These are phyloP conservation scores for Fraxinus greggii DNA, from an alignment of 305 asterid species.

Conservation along the genomic window DNA sequence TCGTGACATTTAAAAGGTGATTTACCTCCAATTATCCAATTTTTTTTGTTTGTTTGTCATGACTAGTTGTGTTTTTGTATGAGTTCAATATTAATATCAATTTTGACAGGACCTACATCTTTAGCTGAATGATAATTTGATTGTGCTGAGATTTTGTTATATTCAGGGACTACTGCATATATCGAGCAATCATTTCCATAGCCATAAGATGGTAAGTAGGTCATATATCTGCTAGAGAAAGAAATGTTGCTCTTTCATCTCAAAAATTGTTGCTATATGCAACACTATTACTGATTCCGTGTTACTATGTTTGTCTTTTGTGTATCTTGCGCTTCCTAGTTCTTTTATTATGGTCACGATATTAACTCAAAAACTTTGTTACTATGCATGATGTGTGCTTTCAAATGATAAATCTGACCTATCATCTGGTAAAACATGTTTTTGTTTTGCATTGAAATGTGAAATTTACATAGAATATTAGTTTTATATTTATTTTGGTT, in stretches of 20 bases:
- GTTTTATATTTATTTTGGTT: too few species aligned
- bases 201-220: slow-evolving; percentile 99
- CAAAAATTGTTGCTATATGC: background rate
- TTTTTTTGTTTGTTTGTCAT: background rate
- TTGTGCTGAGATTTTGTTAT: slow-evolving; percentile 18
- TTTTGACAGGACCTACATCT: background rate
- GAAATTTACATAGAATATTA: too few species aligned
- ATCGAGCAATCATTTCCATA: slow-evolving; percentile 84
- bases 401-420: background rate
- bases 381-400: background rate
- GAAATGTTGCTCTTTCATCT: background rate
- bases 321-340: background rate
- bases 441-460: background rate
- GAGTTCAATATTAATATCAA: background rate
- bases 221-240: slow-evolving; percentile 36
- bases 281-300: background rate
- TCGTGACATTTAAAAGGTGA: background rate
- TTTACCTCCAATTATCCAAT: too few species aligned
- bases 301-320: background rate
- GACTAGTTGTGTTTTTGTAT: background rate
- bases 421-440: slow-evolving; percentile 5
- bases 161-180: slow-evolving; percentile 86
- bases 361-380: background rate
- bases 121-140: slow-evolving; percentile 9
- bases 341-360: slow-evolving; percentile 1